Conservation (phyloP, 2,329 filamentous ascomycete species). For the Alternaria gaisen region DNA sequence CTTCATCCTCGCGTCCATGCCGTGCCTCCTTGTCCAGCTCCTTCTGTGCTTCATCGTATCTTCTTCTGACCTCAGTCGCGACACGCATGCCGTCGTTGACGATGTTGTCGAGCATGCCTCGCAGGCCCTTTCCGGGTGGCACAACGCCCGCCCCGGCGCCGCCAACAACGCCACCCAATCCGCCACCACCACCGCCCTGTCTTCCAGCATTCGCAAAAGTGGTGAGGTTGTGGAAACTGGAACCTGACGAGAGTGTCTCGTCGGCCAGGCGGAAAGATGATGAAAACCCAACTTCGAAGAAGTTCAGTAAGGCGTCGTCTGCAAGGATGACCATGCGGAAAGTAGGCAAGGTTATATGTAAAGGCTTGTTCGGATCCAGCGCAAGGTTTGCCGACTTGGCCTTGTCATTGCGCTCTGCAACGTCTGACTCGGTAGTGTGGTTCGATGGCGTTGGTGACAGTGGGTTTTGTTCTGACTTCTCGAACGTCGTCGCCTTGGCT, state of each 20-base stretch:
- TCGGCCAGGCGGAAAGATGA: slow-evolving; percentile 90
- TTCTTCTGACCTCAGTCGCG: slow-evolving; percentile 85
- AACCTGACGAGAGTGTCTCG: slow-evolving; percentile 59
- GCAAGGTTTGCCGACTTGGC: slow-evolving; percentile 85
- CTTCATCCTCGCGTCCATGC: slow-evolving; percentile 64
- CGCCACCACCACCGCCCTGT: slow-evolving; percentile 53
- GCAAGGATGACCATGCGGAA: slow-evolving; percentile 99
- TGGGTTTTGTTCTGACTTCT: slow-evolving; percentile 38
- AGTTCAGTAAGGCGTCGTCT: slow-evolving; percentile 93
- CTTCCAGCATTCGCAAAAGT: slow-evolving; percentile 78
- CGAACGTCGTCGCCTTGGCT: slow-evolving; percentile 42
- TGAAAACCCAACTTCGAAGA: slow-evolving; percentile 96
- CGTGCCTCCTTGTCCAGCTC: slow-evolving; percentile 82
- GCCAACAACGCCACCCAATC: slow-evolving; percentile 56
- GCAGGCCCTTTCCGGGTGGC: slow-evolving; percentile 75
- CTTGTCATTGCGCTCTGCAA: slow-evolving; percentile 56
- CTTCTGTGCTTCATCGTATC: slow-evolving; percentile 95
- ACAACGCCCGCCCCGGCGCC: slow-evolving; percentile 62
- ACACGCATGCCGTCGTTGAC: slow-evolving; percentile 97
- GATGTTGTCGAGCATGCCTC: slow-evolving; percentile 95
- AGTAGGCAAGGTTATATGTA: slow-evolving; percentile 95
- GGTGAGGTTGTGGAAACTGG: slow-evolving; percentile 75
- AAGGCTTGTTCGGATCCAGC: slow-evolving; percentile 88
- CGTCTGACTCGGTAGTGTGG: slow-evolving; percentile 34
- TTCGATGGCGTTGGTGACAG: slow-evolving; percentile 38